These are phyloP conservation scores for Ammopiptanthus mongolicus DNA, from an alignment of 306 rosid genomes.

Conservation along the genomic window DNA sequence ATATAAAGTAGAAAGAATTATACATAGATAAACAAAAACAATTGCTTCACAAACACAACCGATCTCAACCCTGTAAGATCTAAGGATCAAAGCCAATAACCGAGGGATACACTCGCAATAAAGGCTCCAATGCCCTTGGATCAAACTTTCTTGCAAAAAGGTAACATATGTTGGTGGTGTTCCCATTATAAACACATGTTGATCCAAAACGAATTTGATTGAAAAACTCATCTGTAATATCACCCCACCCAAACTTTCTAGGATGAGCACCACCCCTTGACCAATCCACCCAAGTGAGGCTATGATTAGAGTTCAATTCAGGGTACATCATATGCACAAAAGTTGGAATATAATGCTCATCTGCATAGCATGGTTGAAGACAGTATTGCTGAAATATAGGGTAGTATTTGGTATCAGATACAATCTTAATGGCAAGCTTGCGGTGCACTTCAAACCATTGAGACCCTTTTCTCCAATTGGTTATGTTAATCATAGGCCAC, in stretches of 20 bases:
- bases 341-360: conserved; percentile 61
- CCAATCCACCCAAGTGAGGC: conserved; percentile 66
- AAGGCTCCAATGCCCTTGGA: conserved; percentile 48
- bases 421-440: conserved; percentile 40
- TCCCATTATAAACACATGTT: conserved; percentile 34
- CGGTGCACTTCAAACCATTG: conserved; percentile 66
- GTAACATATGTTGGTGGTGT: conserved; percentile 40
- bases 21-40: neutral
- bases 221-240: conserved; percentile 40
- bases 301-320: conserved; percentile 30
- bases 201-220: conserved; percentile 43
- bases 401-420: conserved; percentile 42
- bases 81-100: conserved; percentile 41
- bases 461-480: conserved; percentile 60
- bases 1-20: neutral
- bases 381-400: conserved; percentile 30
- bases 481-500: conserved; percentile 40
- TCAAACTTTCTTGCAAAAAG: conserved; percentile 63
- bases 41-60: neutral
- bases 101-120: conserved; percentile 34
- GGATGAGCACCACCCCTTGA: conserved; percentile 60
- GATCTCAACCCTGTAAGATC: neutral
- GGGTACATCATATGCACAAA: conserved; percentile 31
- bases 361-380: conserved; percentile 42
- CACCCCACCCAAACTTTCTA: conserved; percentile 19